phyloP scores from a whole-genome alignment of 768 basidiomycete genomes.

The Tubosaeta brunneosetosa region DNA sequence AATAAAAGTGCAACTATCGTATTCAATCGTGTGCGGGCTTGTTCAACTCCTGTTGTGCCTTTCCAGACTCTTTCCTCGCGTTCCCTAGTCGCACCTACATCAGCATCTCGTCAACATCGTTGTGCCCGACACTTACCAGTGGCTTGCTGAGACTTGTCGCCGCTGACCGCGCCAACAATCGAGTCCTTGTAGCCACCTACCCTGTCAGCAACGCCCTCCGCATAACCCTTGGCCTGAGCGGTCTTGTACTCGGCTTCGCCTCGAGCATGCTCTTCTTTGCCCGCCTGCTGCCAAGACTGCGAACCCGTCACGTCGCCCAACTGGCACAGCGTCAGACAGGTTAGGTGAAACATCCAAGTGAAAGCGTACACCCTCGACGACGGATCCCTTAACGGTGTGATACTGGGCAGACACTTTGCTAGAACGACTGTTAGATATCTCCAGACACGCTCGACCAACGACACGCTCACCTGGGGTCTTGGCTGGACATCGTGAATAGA shows the following conservation, averaged over 20 bases:
- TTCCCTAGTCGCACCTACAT: slow-evolving; percentile 38
- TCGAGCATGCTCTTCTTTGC: slow-evolving; percentile 46
- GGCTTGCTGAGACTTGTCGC: slow-evolving; percentile 48
- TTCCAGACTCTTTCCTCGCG: slow-evolving; percentile 48
- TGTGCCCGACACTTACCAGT: slow-evolving; percentile 33
- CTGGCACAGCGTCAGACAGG: slow-evolving; percentile 4
- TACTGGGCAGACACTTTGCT: slow-evolving; percentile 34
- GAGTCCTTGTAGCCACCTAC: slow-evolving; percentile 48
- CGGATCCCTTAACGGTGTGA: slow-evolving; percentile 37
- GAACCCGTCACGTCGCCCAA: slow-evolving; percentile 43
- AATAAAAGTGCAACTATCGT: background rate
- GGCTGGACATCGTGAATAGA: slow-evolving; percentile 7
- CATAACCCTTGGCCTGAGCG: slow-evolving; percentile 48
- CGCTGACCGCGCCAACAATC: slow-evolving; percentile 51
- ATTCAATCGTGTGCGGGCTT: slow-evolving; percentile 21
- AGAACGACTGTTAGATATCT: background rate
- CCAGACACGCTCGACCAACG: background rate
- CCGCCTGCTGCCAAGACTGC: slow-evolving; percentile 39
- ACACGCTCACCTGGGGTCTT: slow-evolving; percentile 26
- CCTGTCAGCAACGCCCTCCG: slow-evolving; percentile 44
- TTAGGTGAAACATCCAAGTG: background rate
- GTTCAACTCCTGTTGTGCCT: slow-evolving; percentile 51
- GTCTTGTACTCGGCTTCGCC: slow-evolving; percentile 46
- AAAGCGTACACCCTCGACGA: slow-evolving; percentile 29
- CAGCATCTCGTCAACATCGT: rapidly evolving